phyloP scores from a whole-genome alignment of 768 basidiomycete genomes.

The Pleurotus platypus region DNA sequence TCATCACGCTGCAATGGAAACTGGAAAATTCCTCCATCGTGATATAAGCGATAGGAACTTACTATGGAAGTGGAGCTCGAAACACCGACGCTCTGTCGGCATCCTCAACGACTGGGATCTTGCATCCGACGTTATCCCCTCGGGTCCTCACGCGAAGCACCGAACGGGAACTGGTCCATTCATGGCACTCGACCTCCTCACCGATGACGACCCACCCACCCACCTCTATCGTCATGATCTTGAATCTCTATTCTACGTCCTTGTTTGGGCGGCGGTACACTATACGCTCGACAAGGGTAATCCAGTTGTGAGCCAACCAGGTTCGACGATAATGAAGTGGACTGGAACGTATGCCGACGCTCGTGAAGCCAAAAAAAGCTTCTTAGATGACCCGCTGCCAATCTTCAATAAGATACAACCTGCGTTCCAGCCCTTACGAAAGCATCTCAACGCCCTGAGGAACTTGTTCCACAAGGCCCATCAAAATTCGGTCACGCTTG shows the following conservation, averaged over 20 bases:
- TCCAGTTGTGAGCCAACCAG: too few relatives aligned
- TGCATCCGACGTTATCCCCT: conserved; percentile 10
- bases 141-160: conserved; percentile 3
- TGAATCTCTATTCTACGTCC: conserved; percentile 23
- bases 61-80: conserved; percentile 15
- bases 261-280: conserved; percentile 18
- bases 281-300: conserved; percentile 12
- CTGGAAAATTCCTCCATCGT: conserved; percentile 22
- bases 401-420: too few relatives aligned
- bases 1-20: conserved; percentile 19
- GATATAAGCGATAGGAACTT: conserved; percentile 28
- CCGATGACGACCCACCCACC: conserved; percentile 2
- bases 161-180: conserved; percentile 25
- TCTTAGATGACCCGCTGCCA: too few relatives aligned
- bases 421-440: too few relatives aligned
- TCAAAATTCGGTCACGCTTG: too few relatives aligned
- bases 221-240: conserved; percentile 24
- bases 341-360: too few relatives aligned
- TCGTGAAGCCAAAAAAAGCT: too few relatives aligned
- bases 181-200: conserved; percentile 24
- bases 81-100: conserved; percentile 10
- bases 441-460: too few relatives aligned
- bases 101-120: conserved; percentile 27
- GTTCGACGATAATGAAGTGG: too few relatives aligned
- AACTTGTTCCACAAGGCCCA: too few relatives aligned